Conservation (phyloP, 345 rosid species). For the Hirschfeldia incana region DNA sequence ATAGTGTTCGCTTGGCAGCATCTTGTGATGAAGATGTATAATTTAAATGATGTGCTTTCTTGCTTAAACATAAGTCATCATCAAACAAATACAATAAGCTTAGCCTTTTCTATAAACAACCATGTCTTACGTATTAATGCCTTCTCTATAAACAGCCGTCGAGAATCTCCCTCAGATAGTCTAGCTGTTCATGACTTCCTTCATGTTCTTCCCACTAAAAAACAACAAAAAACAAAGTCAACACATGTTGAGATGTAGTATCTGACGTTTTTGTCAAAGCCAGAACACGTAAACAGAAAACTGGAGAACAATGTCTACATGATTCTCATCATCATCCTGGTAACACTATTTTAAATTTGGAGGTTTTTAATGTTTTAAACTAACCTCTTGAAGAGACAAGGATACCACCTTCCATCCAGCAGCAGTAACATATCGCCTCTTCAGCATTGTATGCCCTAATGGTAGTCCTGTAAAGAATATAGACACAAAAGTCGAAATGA, state of each 20-base stretch:
- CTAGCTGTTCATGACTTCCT: constrained; percentile 82
- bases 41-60: constrained; percentile 13
- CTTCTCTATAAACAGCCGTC: constrained; percentile 48
- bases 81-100: constrained; percentile 23
- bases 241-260: constrained; percentile 3
- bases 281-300: not conserved
- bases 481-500: not conserved
- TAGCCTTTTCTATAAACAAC: constrained; percentile 9
- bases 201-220: constrained; percentile 83
- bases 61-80: constrained; percentile 30
- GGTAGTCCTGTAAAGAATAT: constrained; percentile 57
- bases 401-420: constrained; percentile 89
- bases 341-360: not conserved
- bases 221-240: constrained; percentile 11
- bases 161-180: constrained; percentile 73
- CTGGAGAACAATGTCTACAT: not conserved
- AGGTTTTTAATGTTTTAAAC: constrained; percentile 11
- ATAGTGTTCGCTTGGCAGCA: constrained; percentile 20
- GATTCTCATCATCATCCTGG: constrained; percentile 7
- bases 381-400: constrained; percentile 75
- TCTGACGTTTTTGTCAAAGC: not conserved
- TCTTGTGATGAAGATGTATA: constrained; percentile 22
- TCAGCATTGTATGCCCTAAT: constrained; percentile 84
- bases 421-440: constrained; percentile 69
- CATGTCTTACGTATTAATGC: constrained; percentile 2